Percentiles rank a stretch among this genome's conserved stretches.
These are phyloP conservation scores for Patellaria atrata DNA, from an alignment of 495 filamentous ascomycete species.

Conservation along the genomic window DNA sequence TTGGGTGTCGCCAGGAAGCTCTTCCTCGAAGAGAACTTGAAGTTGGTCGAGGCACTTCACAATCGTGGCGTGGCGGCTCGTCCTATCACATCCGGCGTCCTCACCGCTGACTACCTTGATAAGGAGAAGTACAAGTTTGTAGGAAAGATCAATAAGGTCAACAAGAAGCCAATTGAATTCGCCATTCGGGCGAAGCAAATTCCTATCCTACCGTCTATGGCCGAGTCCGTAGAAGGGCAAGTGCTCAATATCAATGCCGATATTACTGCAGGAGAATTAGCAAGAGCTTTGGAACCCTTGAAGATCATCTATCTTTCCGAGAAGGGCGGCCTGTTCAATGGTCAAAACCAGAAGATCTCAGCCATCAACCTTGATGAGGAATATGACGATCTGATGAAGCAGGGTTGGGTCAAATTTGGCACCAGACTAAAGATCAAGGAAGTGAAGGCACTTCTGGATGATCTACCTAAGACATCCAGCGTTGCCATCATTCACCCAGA, in stretches of 20 bases:
- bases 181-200: slow-evolving; percentile 86
- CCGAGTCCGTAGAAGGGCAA: slow-evolving; percentile 84
- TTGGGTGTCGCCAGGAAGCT: slow-evolving; percentile 77
- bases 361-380: slow-evolving; percentile 97
- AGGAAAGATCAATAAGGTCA: slow-evolving; percentile 87
- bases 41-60: slow-evolving; percentile 70
- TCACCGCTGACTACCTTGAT: slow-evolving; percentile 88
- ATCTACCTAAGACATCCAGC: slow-evolving; percentile 79
- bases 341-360: slow-evolving; percentile 83
- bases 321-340: slow-evolving; percentile 93
- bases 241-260: slow-evolving; percentile 97
- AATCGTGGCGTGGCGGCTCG: slow-evolving; percentile 81
- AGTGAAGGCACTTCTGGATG: slow-evolving; percentile 83
- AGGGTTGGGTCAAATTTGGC: slow-evolving; percentile 92
- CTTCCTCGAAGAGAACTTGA: slow-evolving; percentile 92
- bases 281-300: slow-evolving; percentile 74
- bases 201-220: slow-evolving; percentile 93
- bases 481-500: slow-evolving; percentile 95
- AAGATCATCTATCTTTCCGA: slow-evolving; percentile 98
- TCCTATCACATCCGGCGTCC: slow-evolving; percentile 85
- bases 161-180: slow-evolving; percentile 80
- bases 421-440: slow-evolving; percentile 97
- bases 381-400: slow-evolving; percentile 85
- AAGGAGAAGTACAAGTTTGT: slow-evolving; percentile 90
- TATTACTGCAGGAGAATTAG: slow-evolving; percentile 87